phyloP scores from a whole-genome alignment of 163 green algal species.

The Trebouxiophyceae sp. region DNA sequence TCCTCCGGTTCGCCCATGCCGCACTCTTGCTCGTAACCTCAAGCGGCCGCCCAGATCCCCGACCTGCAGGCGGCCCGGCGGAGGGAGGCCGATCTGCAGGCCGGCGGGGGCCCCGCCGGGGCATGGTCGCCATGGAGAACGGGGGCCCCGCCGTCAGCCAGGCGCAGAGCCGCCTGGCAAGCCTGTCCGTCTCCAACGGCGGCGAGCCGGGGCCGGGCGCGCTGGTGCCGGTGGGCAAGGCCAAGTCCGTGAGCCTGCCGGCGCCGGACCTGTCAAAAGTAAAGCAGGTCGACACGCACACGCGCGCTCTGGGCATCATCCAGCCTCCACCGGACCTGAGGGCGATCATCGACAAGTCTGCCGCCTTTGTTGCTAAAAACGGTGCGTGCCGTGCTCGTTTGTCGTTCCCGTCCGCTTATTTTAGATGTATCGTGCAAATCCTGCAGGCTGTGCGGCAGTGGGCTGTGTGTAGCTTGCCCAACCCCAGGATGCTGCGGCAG shows the following conservation, averaged over 20 bases:
- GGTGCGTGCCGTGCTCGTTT: no score
- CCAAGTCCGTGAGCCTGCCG: conserved; percentile 22
- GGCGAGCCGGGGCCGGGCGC: conserved; percentile 8
- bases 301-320: conserved; percentile 85
- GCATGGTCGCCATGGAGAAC: not conserved
- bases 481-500: not conserved
- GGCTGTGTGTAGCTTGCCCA: no score
- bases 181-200: conserved; percentile 6
- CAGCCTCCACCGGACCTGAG: conserved; percentile 86
- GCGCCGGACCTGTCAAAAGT: conserved; percentile 36
- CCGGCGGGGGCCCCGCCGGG: no score
- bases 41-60: no score
- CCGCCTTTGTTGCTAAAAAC: conserved; percentile 92
- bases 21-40: no score
- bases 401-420: no score
- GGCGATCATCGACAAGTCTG: conserved; percentile 89
- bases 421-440: no score
- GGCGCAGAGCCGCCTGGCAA: not conserved
- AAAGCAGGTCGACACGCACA: conserved; percentile 64
- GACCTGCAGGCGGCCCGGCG: no score
- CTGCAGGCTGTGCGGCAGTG: no score
- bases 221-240: conserved; percentile 57
- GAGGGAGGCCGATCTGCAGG: no score
- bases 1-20: no score
- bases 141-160: not conserved